These are phyloP conservation scores for Aspergillus fischeri DNA, from an alignment of 2,329 filamentous ascomycete species.

Conservation along the genomic window DNA sequence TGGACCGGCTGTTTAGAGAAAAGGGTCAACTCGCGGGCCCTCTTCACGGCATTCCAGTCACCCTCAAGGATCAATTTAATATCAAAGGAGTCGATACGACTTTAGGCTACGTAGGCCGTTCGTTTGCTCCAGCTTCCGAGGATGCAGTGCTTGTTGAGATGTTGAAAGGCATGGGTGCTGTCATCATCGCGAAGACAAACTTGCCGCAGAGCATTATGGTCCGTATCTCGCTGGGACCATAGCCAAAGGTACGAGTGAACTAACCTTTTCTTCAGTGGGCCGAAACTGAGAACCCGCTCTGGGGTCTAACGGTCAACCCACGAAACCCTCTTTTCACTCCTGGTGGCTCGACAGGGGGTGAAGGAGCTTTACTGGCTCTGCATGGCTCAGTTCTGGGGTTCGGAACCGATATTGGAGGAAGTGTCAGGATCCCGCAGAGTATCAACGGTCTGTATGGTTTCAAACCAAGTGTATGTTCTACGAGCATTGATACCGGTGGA, in stretches of 20 bases:
- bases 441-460: constrained; percentile 49
- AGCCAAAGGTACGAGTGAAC: background rate
- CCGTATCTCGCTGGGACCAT: constrained; percentile 7
- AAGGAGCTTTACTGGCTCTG: constrained; percentile 38
- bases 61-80: constrained; percentile 60
- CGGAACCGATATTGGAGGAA: constrained; percentile 53
- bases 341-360: constrained; percentile 47
- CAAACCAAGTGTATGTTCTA: constrained; percentile 38
- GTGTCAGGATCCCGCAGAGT: constrained; percentile 46
- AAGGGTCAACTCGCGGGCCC: constrained; percentile 45
- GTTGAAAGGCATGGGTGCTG: constrained; percentile 47
- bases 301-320: constrained; percentile 49
- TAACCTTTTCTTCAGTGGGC: constrained; percentile 40
- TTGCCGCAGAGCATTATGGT: constrained; percentile 52
- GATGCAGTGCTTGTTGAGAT: constrained; percentile 51
- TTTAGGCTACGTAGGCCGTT: constrained; percentile 53
- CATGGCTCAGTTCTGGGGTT: constrained; percentile 45
- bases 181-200: constrained; percentile 53
- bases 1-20: constrained; percentile 25
- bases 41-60: constrained; percentile 53
- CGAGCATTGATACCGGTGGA: constrained; percentile 31
- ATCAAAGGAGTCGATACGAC: constrained; percentile 56
- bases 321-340: constrained; percentile 41
- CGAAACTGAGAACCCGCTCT: constrained; percentile 52
- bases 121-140: constrained; percentile 47